Base-by-base conservation (phyloP, 805 yeast genomes). In the Wickerhamiella sorbophila region DNA sequence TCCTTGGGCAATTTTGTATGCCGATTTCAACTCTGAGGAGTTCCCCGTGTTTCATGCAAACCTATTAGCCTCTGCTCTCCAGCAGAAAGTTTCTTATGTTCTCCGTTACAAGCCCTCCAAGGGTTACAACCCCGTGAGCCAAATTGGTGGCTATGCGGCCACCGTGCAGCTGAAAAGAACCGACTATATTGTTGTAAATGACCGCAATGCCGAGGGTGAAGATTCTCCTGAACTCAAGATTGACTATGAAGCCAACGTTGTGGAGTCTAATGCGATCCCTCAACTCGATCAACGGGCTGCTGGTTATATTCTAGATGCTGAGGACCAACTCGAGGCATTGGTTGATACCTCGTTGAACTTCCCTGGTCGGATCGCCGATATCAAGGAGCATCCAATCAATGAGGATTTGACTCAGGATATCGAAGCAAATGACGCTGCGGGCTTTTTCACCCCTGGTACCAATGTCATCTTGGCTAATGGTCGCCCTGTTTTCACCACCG, bases 1-100 rank as follows among this genome's bases (percentile, higher is more conserved):
- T 18, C 88, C 91, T 0, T 43, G 75, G 33, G 64, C 79, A 15
- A 56, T 77, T 0, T 61, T 87, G 2, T 84, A 85, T 51, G 94
- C 87, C 12, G 77, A 79, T 51, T 64, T 75, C 8, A 47, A 56
- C 4, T 65, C 71, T n/a, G 56, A 53, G 0, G 59, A 64, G 3
- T 79, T 85, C 50, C 62, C 63, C 14, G 62, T 62, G 4, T 77
- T 81, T 61, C 76, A 83, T 51, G 56, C 64, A 12, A 70, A 75
- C 44, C 59, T 88, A 40, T 69, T 65, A 44, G 69, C 71, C 31
- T 74, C 77, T 44, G 79, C 94, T 0, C 52, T 61, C 14, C 57
- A 65, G 2, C 88, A 82, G 0, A 81, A 82, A 52, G 55, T 86
- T 21, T 68, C 81, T 38, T 80, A 83, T 56, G 71, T 78, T 2